Evolutionary conservation across 305 asterid genomes (phyloP), one percentile per base, ranked within the genome.

Genomic region (Plantago lanceolata): DNA sequence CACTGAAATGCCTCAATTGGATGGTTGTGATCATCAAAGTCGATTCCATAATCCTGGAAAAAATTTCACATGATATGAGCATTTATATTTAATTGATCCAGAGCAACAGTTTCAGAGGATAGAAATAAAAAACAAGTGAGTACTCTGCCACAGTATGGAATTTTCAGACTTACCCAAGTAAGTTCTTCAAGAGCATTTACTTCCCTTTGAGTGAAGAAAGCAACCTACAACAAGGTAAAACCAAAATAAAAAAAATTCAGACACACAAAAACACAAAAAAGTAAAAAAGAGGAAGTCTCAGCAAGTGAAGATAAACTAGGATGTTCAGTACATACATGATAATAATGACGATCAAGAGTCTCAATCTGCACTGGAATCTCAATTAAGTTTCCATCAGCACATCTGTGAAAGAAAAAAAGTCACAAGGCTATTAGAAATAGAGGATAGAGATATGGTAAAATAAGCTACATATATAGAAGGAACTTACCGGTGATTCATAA

Each of bases 291-390:
- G 11, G 11, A 40, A 40, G 11, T 12, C 11, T 9, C 33, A 9
- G 5, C 63, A 59, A 12, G 58, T 16, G 37, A 21, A 62, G 49
- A 12, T 48, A 50, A 16, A 17, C 26, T 26, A 18, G 33, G 67
- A 44, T n/a, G 45, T 58, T 40, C 4, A 31, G 40, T 56, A 57
- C 70, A 12, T 80, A 88, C 97, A 52, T 88, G 97, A 82, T 88
- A 91, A 76, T 86, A 88, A 67, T 83, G 94, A 56, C 79, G 90
- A 71, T 91, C 92, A 13, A 95, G 96, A 62, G 86, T 84, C 77
- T 91, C 97, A 71, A 91, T 86, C 68, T 84, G 86, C 47, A 86
- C 96, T 8, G 97, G 97, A 69, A 91, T 64, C 59, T 88, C 95
- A 33, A 86, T 66, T 77, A 88, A 77, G 78, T 84, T 91, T 40